Conservation (phyloP, 805 yeast species). For the Lipomyces yamanashiensis region DNA sequence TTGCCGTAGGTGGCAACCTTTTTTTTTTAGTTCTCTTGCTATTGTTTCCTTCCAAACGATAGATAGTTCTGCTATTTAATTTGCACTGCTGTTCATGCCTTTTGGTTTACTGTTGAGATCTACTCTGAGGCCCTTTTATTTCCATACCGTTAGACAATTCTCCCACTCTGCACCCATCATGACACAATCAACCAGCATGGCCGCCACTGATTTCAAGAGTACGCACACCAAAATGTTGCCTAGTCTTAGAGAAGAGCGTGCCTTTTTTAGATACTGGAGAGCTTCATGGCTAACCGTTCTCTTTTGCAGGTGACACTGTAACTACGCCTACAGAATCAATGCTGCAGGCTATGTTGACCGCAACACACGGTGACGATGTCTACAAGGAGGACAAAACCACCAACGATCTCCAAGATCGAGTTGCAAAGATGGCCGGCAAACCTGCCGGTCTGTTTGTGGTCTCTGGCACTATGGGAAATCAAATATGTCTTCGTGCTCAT, state of each 20-base stretch:
- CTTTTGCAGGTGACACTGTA: conserved; percentile 65
- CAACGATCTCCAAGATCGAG: conserved; percentile 60
- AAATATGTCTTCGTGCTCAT: conserved; percentile 77
- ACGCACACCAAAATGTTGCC: background rate
- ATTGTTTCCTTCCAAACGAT: background rate
- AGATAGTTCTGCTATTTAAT: background rate
- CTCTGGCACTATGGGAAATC: conserved; percentile 90
- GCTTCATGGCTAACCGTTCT: too few relatives aligned
- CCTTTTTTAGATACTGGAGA: background rate
- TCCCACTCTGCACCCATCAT: conserved; percentile 14
- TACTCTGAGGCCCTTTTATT: background rate
- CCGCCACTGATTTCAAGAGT: conserved; percentile 34
- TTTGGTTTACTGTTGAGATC: background rate
- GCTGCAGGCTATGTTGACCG: conserved; percentile 61
- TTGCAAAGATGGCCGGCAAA: conserved; percentile 74
- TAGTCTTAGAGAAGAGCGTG: background rate
- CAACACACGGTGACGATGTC: conserved; percentile 85
- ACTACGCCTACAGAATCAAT: conserved; percentile 81
- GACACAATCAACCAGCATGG: conserved; percentile 25
- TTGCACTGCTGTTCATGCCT: background rate
- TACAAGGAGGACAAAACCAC: conserved; percentile 82
- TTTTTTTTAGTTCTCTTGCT: background rate
- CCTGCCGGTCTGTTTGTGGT: conserved; percentile 82
- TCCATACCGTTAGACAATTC: background rate
- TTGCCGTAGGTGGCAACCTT: background rate